Base-by-base conservation (phyloP, 768 basidiomycete genomes). In the Steccherinum ochraceum region DNA sequence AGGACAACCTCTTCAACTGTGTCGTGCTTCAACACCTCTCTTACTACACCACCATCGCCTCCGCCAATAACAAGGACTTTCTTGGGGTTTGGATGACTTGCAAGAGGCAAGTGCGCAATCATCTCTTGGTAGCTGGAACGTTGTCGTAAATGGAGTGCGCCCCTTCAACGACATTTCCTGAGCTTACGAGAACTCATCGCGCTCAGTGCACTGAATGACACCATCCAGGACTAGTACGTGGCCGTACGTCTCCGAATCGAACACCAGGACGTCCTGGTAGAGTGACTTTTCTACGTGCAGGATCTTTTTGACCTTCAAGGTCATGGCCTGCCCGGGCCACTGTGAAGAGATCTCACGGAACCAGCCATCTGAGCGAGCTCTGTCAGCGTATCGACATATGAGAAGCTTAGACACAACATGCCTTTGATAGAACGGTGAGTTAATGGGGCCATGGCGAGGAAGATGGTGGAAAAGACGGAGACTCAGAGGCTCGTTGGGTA, bases 321-420 rank as follows among this genome's bases (percentile, higher is more conserved):
- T 91, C 92, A 96, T 92, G 46, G 95, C 95, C 72, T 96, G 93
- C 45, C 93, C 94, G 4, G 89, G 93, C 93, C 93, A 97, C 72
- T 97, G 93, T 16, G 89, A 80, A 23, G 89, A 91, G 60, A 93
- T 86, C 72, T 97, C 93, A 53, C 89, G 81, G 76, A 94, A 97
- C 93, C 93, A 95, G 68, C 93, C 93, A 75, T 93, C 93, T 84
- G 41, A 12, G 43, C 24, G n/a, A n/a, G 12, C 12, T 5, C n/a
- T 4, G 44, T 3, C 16, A 18, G 35, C 13, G 45, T 27, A 24
- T 18, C 45, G 7, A 12, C 4, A 30, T 40, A 23, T 50, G 48
- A 5, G n/a, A n/a, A n/a, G n/a, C n/a, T 41, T 3, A 4, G 16
- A 40, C 40, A 25, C 7, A 5, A 40, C 55, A 23, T 18, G 63